These are phyloP conservation scores for Sideroxylon spinosum DNA, from an alignment of 179 eudicot species.

Conservation along the genomic window DNA sequence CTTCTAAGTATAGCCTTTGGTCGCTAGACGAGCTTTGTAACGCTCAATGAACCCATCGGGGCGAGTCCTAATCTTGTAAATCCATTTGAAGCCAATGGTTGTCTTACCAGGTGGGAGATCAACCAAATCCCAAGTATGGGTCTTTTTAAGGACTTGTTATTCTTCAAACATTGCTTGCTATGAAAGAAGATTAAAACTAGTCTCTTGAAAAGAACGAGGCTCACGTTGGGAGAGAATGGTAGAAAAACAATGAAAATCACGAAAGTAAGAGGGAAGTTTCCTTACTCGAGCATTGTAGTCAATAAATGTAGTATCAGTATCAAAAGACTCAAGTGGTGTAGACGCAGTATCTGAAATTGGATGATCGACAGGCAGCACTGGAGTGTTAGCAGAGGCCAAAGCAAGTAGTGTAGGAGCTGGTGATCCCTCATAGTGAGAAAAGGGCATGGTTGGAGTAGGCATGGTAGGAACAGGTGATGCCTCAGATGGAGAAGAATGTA, in stretches of 20 bases:
- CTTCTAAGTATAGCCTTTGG: background rate
- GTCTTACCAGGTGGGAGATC: background rate
- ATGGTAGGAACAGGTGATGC: background rate
- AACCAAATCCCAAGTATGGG: too few species aligned
- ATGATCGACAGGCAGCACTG: too few species aligned
- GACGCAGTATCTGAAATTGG: background rate
- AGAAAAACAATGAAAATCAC: background rate
- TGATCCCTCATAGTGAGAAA: background rate
- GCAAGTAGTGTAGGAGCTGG: background rate
- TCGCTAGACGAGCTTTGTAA: background rate
- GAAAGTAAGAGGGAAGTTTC: background rate
- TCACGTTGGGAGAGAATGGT: background rate
- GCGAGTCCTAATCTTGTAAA: background rate
- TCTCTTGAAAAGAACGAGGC: background rate
- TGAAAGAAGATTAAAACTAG: background rate
- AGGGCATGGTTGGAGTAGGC: too few species aligned
- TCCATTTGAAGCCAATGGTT: background rate
- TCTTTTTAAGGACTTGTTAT: too few species aligned
- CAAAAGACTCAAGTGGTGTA: background rate
- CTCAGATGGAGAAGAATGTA: too few species aligned
- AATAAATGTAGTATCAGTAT: background rate
- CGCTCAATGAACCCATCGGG: background rate
- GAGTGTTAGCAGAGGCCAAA: background rate
- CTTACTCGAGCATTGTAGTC: background rate
- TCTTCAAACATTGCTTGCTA: background rate